Base-by-base conservation (phyloP, 148 eudicot genomes). In the Rhododendron kiyosumense region DNA sequence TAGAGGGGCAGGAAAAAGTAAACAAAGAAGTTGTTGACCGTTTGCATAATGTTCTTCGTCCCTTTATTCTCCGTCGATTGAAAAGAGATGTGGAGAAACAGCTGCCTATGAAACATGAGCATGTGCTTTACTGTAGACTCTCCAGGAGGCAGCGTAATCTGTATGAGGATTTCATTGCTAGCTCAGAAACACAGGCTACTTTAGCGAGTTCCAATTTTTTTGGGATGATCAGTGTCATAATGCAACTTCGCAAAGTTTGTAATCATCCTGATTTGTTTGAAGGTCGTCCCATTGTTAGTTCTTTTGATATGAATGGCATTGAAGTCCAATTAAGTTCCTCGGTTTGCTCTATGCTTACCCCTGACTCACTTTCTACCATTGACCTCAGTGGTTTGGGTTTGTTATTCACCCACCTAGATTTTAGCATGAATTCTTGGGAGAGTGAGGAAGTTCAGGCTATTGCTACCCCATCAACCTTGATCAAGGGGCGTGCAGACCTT, bases 221-320 rank as follows among this genome's bases (percentile, higher is more conserved):
- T 90, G 99, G 98, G 65, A 97, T 97, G 99, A 87, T 97, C 79
- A 94, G 95, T 91, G 97, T 97, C 71, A 97, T 95, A 88, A 97
- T 97, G 99, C 99, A 97, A 88, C 97, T 97, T 86, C 98, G 99
- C 75, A 97, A 97, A 92, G 99, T 97, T 78, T 97, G 99, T 92
- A 97, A 97, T 90, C 99, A 97, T 92, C 99, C 99, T 86, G 99
- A 97, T 90, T 90, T 97, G 85, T 97, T 97, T 89, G 99, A 97
- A 90, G 99, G 99, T 71, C 99, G 99, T 52, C 98, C 99, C 79
- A 97, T 97, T 82, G 91, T 94, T 85, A 97, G 99, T 87, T 97
- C 99, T 84, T 97, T 92, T 92, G 99, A 97, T 86, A 97, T 95
- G 99, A 90, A 82, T 85, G 97, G 98, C 85, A 93, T 96, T 87